phyloP scores from a whole-genome alignment of 306 rosid genomes.

The Abrus precatorius region DNA sequence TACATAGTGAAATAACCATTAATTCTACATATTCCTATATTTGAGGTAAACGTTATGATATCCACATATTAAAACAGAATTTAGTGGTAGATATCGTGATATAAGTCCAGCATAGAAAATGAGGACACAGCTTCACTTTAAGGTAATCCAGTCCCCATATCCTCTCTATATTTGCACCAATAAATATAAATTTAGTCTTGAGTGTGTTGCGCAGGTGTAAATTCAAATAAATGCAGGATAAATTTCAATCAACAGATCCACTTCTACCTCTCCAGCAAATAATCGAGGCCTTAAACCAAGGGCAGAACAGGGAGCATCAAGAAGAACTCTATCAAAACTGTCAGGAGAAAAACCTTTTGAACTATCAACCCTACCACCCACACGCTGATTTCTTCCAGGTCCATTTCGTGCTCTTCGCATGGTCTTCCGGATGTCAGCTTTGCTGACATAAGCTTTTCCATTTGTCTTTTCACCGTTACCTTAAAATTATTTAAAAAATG shows the following conservation, averaged over 20 bases:
- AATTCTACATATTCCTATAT: constrained; percentile 23
- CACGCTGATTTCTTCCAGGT: constrained; percentile 83
- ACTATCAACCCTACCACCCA: constrained; percentile 78
- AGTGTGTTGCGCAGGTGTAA: background rate
- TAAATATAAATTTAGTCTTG: background rate
- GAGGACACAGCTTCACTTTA: constrained; percentile 39
- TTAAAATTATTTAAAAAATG: constrained; percentile 49
- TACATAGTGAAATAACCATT: background rate
- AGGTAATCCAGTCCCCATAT: constrained; percentile 16
- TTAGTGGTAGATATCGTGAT: background rate
- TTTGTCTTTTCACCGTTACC: constrained; percentile 60
- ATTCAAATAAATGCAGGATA: constrained; percentile 3
- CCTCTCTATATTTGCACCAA: constrained; percentile 14
- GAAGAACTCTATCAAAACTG: constrained; percentile 98
- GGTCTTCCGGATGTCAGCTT: constrained; percentile 78
- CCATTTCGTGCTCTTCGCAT: constrained; percentile 76
- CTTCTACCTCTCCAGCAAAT: constrained; percentile 86
- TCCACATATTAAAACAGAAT: background rate
- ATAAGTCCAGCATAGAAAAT: constrained; percentile 11
- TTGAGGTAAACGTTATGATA: constrained; percentile 5
- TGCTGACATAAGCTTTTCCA: constrained; percentile 69
- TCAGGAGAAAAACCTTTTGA: constrained; percentile 85
- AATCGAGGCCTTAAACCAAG: constrained; percentile 95
- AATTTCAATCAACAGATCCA: constrained; percentile 21
- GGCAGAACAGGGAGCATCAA: constrained; percentile 98